Evolutionary conservation across 2,329 filamentous ascomycete species (phyloP).

Genomic region (Talaromyces rugulosus): DNA sequence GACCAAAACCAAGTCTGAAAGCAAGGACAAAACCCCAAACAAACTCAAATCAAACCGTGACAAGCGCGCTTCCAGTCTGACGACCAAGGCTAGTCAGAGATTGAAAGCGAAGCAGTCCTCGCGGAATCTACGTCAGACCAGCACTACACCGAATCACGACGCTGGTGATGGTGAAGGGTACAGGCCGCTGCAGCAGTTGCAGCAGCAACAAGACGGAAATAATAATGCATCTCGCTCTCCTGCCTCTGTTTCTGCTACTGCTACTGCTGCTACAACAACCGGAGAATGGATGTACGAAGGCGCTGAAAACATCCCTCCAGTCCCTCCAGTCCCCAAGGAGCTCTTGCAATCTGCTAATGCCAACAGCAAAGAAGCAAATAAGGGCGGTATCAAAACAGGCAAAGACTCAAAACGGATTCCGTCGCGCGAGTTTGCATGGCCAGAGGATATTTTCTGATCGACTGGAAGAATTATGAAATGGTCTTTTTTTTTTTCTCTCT

Average conservation of each 20-base stretch:
- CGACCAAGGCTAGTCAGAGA: constrained; percentile 13
- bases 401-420: constrained; percentile 3
- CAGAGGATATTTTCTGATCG: constrained; percentile 40
- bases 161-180: background rate
- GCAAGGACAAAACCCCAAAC: background rate
- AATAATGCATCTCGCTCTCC: background rate
- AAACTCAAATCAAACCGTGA: constrained; percentile 7
- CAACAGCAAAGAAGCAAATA: constrained; percentile 19
- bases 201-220: constrained; percentile 20
- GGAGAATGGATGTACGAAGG: constrained; percentile 4
- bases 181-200: constrained; percentile 20
- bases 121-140: constrained; percentile 9
- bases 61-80: constrained; percentile 13
- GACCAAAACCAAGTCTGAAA: background rate
- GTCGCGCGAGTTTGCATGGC: constrained; percentile 37
- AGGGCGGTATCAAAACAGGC: constrained; percentile 1
- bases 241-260: background rate
- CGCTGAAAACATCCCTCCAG: constrained; percentile 33
- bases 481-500: background rate
- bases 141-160: background rate
- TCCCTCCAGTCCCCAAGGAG: constrained; percentile 36
- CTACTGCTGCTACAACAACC: background rate
- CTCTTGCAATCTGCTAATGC: constrained; percentile 11
- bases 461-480: background rate
- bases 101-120: constrained; percentile 15